These are phyloP conservation scores for Ganoderma boninense DNA, from an alignment of 1,284 basidiomycete genomes.

Conservation along the genomic window DNA sequence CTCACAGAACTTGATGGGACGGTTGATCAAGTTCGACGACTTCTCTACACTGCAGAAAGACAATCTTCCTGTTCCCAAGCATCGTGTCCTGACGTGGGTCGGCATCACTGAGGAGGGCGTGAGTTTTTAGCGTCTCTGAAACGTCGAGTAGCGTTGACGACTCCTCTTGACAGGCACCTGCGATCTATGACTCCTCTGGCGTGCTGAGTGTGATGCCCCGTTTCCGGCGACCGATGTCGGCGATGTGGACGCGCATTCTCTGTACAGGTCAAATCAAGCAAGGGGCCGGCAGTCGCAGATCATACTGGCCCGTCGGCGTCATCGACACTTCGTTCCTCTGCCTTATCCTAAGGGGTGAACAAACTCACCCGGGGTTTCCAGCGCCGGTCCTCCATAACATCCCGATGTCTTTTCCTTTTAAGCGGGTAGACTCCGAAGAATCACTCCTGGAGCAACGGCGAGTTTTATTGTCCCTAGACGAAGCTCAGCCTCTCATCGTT, in stretches of 20 bases:
- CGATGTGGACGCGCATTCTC: slow-evolving; percentile 89
- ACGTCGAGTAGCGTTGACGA: not conserved
- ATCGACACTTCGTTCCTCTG: slow-evolving; percentile 82
- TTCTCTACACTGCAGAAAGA: slow-evolving; percentile 91
- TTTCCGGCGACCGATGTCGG: slow-evolving; percentile 87
- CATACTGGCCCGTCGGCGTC: slow-evolving; percentile 95
- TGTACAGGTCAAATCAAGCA: slow-evolving; percentile 84
- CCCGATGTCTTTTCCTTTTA: no score
- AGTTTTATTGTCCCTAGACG: slow-evolving; percentile 35
- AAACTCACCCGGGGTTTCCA: slow-evolving; percentile 88
- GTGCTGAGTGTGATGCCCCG: slow-evolving; percentile 88
- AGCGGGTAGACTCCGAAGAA: slow-evolving; percentile 73
- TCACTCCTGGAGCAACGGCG: slow-evolving; percentile 83
- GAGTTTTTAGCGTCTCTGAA: slow-evolving; percentile 41
- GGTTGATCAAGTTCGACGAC: slow-evolving; percentile 87
- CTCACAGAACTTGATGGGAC: slow-evolving; percentile 90
- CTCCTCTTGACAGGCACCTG: slow-evolving; percentile 71
- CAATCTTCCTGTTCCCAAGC: slow-evolving; percentile 82
- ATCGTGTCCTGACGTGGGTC: no score
- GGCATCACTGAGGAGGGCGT: slow-evolving; percentile 91
- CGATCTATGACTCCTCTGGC: slow-evolving; percentile 90
- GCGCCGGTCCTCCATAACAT: slow-evolving; percentile 90
- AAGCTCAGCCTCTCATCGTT: not conserved
- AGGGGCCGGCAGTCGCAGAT: slow-evolving; percentile 85
- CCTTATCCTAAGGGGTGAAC: slow-evolving; percentile 90